phyloP scores from a whole-genome alignment of 164 flowering plant genomes.

The Warburgia ugandensis region DNA sequence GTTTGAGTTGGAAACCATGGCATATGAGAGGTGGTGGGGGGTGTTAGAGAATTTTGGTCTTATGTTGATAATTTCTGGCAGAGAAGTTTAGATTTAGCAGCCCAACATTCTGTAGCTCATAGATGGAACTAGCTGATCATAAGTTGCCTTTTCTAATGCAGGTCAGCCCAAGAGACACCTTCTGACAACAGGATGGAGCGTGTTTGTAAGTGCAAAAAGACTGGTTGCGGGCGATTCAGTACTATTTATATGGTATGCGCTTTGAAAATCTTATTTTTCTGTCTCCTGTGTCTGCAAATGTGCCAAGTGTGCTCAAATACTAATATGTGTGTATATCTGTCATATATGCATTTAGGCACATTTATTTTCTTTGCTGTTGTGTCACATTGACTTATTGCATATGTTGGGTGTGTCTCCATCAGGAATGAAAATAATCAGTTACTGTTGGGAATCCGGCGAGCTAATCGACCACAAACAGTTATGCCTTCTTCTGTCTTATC shows the following conservation, averaged over 20 bases:
- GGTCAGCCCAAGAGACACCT: conserved; percentile 95
- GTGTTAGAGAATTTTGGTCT: no score
- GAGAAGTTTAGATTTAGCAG: no score
- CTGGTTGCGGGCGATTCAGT: conserved; percentile 93
- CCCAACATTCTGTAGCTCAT: no score
- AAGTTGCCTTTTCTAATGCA: no score
- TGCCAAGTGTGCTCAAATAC: no score
- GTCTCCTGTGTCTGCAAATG: no score
- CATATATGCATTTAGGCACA: no score
- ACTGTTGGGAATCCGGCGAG: conserved; percentile 88
- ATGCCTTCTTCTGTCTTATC: conserved; percentile 96
- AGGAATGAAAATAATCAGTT: conserved; percentile 95
- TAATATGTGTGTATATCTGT: no score
- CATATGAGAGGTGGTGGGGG: no score
- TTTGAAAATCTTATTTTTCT: background rate
- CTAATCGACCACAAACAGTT: conserved; percentile 81
- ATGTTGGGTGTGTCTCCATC: background rate
- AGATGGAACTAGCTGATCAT: no score
- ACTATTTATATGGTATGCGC: conserved; percentile 75
- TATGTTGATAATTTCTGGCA: no score
- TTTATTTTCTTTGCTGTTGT: background rate
- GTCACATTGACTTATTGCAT: background rate
- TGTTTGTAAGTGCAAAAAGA: conserved; percentile 83
- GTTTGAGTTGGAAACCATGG: no score
- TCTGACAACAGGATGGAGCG: conserved; percentile 92